Evolutionary conservation across 164 flowering plant species (phyloP).

Genomic region (Akebia trifoliata): DNA sequence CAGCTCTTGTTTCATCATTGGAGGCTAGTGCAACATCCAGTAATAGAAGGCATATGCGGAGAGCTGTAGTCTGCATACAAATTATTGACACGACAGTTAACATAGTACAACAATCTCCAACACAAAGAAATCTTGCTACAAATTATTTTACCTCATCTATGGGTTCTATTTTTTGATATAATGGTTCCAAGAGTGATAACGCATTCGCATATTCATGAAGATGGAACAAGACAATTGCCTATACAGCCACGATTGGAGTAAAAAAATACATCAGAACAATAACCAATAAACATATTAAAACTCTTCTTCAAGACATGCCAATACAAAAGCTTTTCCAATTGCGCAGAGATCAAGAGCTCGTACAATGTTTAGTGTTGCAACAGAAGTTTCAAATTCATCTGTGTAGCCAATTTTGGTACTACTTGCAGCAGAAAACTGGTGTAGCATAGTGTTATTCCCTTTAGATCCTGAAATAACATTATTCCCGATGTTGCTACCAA

Average conservation of each 20-base stretch:
- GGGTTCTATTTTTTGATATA: conserved; percentile 81
- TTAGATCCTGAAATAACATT: conserved; percentile 40
- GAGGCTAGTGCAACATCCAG: conserved; percentile 76
- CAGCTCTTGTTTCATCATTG: conserved; percentile 57
- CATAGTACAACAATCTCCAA: too few species aligned
- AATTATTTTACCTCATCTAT: conserved; percentile 65
- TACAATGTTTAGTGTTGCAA: conserved; percentile 69
- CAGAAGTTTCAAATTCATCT: conserved; percentile 71
- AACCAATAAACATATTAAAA: too few species aligned
- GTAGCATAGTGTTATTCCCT: conserved; percentile 30
- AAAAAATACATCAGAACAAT: conserved; percentile 3
- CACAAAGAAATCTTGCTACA: too few species aligned
- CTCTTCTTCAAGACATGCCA: too few species aligned
- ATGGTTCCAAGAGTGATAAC: conserved; percentile 63
- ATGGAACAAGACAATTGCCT: conserved; percentile 80
- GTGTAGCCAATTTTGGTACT: conserved; percentile 33
- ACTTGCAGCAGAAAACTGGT: conserved; percentile 31
- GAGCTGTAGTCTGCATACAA: conserved; percentile 66
- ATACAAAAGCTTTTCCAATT: too few species aligned
- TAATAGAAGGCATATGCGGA: conserved; percentile 72
- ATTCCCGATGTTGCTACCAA: conserved; percentile 32
- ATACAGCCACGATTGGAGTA: conserved; percentile 11
- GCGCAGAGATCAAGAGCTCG: conserved; percentile 23
- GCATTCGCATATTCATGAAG: conserved; percentile 75
- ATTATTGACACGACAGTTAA: conserved; percentile 9